These are phyloP conservation scores for Aspergillus steynii DNA, from an alignment of 495 filamentous ascomycete species.

Conservation along the genomic window DNA sequence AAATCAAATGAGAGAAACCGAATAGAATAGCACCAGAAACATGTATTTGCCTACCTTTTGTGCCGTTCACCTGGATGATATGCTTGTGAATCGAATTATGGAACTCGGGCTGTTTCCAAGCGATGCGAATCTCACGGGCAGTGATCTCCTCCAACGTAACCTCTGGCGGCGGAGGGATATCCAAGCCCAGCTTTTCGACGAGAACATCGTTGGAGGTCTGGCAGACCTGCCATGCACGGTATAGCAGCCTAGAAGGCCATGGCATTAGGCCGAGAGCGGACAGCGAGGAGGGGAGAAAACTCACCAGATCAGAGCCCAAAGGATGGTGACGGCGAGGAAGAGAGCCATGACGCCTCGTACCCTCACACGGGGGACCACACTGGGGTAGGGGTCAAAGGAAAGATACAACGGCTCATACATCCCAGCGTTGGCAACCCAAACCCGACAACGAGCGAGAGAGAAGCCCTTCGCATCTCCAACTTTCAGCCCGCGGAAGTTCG, in stretches of 20 bases:
- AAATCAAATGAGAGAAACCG: constrained; percentile 18
- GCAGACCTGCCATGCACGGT: constrained; percentile 80
- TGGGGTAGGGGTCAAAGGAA: constrained; percentile 50
- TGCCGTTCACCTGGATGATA: constrained; percentile 88
- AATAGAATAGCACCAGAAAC: not conserved
- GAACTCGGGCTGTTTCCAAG: constrained; percentile 81
- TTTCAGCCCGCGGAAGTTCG: constrained; percentile 1
- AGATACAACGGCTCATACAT: constrained; percentile 52
- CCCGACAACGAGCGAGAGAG: constrained; percentile 13
- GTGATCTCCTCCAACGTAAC: constrained; percentile 91
- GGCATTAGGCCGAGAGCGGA: not conserved
- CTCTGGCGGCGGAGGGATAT: constrained; percentile 85
- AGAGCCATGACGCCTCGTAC: constrained; percentile 53
- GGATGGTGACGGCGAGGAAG: constrained; percentile 50
- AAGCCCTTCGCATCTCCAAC: constrained; percentile 5
- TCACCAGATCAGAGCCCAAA: constrained; percentile 54
- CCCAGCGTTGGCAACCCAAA: constrained; percentile 44
- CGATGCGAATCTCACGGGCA: constrained; percentile 82
- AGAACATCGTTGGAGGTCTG: constrained; percentile 88
- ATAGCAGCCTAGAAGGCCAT: constrained; percentile 61
- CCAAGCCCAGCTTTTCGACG: constrained; percentile 85
- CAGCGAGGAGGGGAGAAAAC: constrained; percentile 14
- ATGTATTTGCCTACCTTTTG: constrained; percentile 62
- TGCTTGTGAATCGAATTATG: constrained; percentile 81
- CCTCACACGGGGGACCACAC: constrained; percentile 48